These are phyloP conservation scores for Fusarium sacchari DNA, from an alignment of 2,329 filamentous ascomycete genomes.

Conservation along the genomic window DNA sequence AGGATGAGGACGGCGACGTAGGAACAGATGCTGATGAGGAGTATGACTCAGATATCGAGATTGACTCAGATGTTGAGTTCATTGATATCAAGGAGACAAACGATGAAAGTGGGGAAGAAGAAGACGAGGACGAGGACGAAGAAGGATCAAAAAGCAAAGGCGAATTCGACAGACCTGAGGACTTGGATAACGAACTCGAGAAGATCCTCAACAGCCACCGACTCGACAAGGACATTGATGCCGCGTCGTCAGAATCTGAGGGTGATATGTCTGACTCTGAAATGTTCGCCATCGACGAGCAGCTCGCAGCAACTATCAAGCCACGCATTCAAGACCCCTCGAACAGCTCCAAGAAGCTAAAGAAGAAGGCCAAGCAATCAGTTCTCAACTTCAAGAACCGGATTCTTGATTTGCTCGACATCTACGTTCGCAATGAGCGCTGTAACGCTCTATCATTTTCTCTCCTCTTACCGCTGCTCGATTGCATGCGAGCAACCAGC, in stretches of 20 bases:
- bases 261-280: slow-evolving; percentile 95
- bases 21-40: slow-evolving; percentile 56
- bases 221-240: slow-evolving; percentile 67
- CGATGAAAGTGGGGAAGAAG: slow-evolving; percentile 55
- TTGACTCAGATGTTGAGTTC: slow-evolving; percentile 62
- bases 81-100: slow-evolving; percentile 57
- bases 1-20: slow-evolving; percentile 51
- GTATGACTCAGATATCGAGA: slow-evolving; percentile 59
- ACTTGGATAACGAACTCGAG: slow-evolving; percentile 79
- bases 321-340: slow-evolving; percentile 71
- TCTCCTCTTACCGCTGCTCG: slow-evolving; percentile 79
- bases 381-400: slow-evolving; percentile 96
- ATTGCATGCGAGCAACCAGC: slow-evolving; percentile 78
- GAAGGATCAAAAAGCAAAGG: slow-evolving; percentile 54
- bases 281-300: slow-evolving; percentile 88
- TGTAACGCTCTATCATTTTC: slow-evolving; percentile 73
- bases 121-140: slow-evolving; percentile 56
- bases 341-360: slow-evolving; percentile 79
- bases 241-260: slow-evolving; percentile 68
- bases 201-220: slow-evolving; percentile 79
- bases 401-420: slow-evolving; percentile 85
- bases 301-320: slow-evolving; percentile 86
- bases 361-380: slow-evolving; percentile 86
- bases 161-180: slow-evolving; percentile 55
- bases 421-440: slow-evolving; percentile 84